These are phyloP conservation scores for Rhododendron kiyosumense DNA, from an alignment of 148 eudicot species.

Conservation along the genomic window DNA sequence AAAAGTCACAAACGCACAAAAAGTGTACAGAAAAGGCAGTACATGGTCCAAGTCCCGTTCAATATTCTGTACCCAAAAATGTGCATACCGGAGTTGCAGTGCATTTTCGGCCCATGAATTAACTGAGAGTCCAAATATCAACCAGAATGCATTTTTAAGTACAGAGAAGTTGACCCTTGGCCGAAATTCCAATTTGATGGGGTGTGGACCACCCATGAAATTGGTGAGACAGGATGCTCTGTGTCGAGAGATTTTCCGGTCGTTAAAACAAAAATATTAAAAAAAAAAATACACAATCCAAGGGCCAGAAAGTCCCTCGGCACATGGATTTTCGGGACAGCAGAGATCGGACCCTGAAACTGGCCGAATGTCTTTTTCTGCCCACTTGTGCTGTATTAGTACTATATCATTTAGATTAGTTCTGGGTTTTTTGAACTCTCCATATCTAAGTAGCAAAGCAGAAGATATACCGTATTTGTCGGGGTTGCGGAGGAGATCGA, in stretches of 20 bases:
- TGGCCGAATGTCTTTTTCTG: background rate
- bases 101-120: too few species aligned
- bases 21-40: background rate
- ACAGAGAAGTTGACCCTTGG: too few species aligned
- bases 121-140: background rate
- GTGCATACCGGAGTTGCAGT: background rate
- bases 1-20: background rate
- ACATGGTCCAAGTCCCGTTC: background rate
- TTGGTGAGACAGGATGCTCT: too few species aligned
- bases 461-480: conserved; percentile 38
- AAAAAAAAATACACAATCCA: too few species aligned
- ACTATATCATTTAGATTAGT: too few species aligned
- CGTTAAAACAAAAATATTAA: too few species aligned
- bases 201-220: background rate
- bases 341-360: background rate
- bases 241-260: too few species aligned
- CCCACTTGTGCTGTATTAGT: background rate
- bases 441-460: background rate
- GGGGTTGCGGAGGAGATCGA: conserved; percentile 44
- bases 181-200: background rate
- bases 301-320: too few species aligned
- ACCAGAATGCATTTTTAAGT: too few species aligned
- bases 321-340: too few species aligned
- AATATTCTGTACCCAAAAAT: background rate
- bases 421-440: background rate